These are phyloP conservation scores for Alternaria conjuncta DNA, from an alignment of 2,329 filamentous ascomycete genomes.

Conservation along the genomic window DNA sequence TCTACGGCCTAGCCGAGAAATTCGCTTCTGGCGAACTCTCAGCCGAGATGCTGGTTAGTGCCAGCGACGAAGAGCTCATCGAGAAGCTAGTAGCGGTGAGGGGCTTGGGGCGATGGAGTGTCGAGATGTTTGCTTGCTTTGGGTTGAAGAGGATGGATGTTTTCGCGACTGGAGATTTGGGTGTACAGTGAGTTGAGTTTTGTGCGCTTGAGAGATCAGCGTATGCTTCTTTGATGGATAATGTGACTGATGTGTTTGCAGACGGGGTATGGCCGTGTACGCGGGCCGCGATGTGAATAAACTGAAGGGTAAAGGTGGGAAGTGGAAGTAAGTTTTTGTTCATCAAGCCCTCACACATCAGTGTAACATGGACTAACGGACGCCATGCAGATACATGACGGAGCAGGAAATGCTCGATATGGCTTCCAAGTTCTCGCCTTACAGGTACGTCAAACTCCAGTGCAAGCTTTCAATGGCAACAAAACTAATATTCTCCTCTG, in stretches of 20 bases:
- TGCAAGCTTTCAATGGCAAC: constrained; percentile 5
- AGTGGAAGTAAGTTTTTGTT: constrained; percentile 71
- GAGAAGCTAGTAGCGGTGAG: constrained; percentile 83
- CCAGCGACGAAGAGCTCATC: constrained; percentile 85
- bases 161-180: constrained; percentile 88
- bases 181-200: constrained; percentile 72
- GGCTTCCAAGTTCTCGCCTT: constrained; percentile 81
- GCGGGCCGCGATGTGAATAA: constrained; percentile 82
- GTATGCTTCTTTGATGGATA: neutral
- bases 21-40: constrained; percentile 78
- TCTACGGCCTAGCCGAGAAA: constrained; percentile 82
- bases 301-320: constrained; percentile 78
- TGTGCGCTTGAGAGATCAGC: neutral
- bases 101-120: constrained; percentile 87
- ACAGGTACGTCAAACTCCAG: constrained; percentile 61
- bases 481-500: neutral
- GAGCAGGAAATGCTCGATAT: constrained; percentile 90
- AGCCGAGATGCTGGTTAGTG: constrained; percentile 75
- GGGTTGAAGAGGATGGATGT: constrained; percentile 94
- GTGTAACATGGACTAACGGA: neutral
- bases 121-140: constrained; percentile 93
- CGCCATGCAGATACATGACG: constrained; percentile 71
- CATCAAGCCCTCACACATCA: neutral
- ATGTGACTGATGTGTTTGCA: constrained; percentile 26
- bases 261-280: constrained; percentile 87